A percentile compares a stretch with the other conserved stretches of the same genome.
phyloP scores from a whole-genome alignment of 768 basidiomycete genomes.

The Suillus subaureus region DNA sequence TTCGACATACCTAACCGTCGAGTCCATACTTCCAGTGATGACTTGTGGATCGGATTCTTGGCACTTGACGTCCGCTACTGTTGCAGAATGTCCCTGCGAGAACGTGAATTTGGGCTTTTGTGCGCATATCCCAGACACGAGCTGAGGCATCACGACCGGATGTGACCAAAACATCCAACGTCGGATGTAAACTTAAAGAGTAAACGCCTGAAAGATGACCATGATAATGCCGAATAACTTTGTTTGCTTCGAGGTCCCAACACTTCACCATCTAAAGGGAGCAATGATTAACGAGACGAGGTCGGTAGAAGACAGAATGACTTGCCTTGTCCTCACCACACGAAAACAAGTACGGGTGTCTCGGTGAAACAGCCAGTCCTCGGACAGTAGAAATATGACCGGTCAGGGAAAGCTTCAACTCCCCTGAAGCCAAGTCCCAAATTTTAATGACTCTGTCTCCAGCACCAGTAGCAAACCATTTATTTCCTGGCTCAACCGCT shows the following conservation, averaged over 20 bases:
- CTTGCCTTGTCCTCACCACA: slow-evolving; percentile 96
- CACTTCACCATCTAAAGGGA: slow-evolving; percentile 95
- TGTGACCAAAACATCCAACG: slow-evolving; percentile 93
- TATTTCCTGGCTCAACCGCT: slow-evolving; percentile 96
- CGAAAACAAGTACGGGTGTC: slow-evolving; percentile 97
- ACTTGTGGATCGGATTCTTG: slow-evolving; percentile 98
- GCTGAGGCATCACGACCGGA: slow-evolving; percentile 96
- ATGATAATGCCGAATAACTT: slow-evolving; percentile 98
- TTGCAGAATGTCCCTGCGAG: slow-evolving; percentile 92
- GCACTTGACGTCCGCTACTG: slow-evolving; percentile 93
- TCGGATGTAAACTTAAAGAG: slow-evolving; percentile 88
- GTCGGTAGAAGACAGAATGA: background rate
- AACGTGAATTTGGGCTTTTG: slow-evolving; percentile 93
- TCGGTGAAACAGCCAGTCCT: slow-evolving; percentile 86
- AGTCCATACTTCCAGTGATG: slow-evolving; percentile 98
- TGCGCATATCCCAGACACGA: slow-evolving; percentile 99
- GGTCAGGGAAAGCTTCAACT: slow-evolving; percentile 93
- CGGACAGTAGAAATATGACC: slow-evolving; percentile 98
- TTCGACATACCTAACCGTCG: slow-evolving; percentile 76
- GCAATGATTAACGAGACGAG: slow-evolving; percentile 1
- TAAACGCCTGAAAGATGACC: slow-evolving; percentile 99
- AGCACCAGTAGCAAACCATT: slow-evolving; percentile 98
- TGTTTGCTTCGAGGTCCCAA: slow-evolving; percentile 98
- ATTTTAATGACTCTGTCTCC: slow-evolving; percentile 99
- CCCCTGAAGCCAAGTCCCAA: slow-evolving; percentile 98